Conservation (phyloP, 192 early-diverging fungal genomes). For the Umbelopsis isabellina region DNA sequence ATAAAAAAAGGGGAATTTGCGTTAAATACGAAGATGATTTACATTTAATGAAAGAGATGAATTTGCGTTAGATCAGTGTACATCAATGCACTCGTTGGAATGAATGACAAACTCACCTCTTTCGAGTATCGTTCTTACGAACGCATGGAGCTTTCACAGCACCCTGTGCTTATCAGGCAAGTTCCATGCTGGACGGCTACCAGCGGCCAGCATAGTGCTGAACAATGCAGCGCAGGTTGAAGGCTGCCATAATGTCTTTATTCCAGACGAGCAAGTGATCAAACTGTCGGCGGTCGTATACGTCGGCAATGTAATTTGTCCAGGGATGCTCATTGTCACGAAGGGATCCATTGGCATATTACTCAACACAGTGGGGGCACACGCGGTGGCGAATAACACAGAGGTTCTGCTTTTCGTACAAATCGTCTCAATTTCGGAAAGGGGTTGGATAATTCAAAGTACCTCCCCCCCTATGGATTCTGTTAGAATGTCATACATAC, state of each 20-base stretch:
- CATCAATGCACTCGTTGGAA: too few relatives aligned
- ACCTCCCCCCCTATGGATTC: neutral
- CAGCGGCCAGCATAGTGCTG: neutral
- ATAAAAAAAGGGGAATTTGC: too few relatives aligned
- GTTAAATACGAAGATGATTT: too few relatives aligned
- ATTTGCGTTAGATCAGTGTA: too few relatives aligned
- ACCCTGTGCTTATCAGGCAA: neutral
- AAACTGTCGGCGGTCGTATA: neutral
- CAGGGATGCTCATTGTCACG: neutral
- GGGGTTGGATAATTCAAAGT: neutral
- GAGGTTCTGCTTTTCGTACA: neutral
- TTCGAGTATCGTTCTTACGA: too few relatives aligned
- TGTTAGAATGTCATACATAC: too few relatives aligned
- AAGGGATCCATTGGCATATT: slow-evolving; percentile 4
- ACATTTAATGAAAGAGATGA: too few relatives aligned
- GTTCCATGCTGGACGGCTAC: neutral
- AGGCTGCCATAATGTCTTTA: slow-evolving; percentile 2
- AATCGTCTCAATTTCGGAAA: neutral
- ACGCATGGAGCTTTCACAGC: too few relatives aligned
- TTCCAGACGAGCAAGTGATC: neutral
- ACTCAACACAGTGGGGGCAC: slow-evolving; percentile 2
- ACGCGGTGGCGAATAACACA: slow-evolving; percentile 7
- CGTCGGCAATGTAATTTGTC: neutral
- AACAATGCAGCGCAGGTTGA: slow-evolving; percentile 13
- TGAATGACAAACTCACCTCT: too few relatives aligned